Conservation (phyloP, 2,329 filamentous ascomycete species). For the Alternaria sp. region DNA sequence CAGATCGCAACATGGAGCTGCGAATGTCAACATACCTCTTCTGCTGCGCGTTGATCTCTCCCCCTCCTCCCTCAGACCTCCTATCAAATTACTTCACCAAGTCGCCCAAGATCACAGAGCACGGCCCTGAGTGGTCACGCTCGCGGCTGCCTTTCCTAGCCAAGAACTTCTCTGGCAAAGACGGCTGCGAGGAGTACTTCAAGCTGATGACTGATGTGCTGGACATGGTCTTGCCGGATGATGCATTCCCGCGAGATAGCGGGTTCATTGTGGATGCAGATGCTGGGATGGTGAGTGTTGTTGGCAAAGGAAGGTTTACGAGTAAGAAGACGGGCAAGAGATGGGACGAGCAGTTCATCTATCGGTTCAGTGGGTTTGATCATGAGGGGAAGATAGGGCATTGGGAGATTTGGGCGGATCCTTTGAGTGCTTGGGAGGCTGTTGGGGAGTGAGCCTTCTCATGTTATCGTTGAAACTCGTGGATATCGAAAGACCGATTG, state of each 20-base stretch:
- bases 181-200: slow-evolving; percentile 51
- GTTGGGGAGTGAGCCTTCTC: slow-evolving; percentile 29
- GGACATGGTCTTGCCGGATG: slow-evolving; percentile 37
- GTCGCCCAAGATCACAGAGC: slow-evolving; percentile 49
- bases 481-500: background rate
- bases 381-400: slow-evolving; percentile 48
- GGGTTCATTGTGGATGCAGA: slow-evolving; percentile 48
- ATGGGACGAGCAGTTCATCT: slow-evolving; percentile 52
- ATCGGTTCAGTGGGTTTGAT: slow-evolving; percentile 51
- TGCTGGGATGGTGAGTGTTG: slow-evolving; percentile 46
- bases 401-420: slow-evolving; percentile 56
- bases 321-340: slow-evolving; percentile 49
- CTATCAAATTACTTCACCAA: slow-evolving; percentile 35
- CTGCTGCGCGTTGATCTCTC: slow-evolving; percentile 37
- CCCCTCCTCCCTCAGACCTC: slow-evolving; percentile 31
- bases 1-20: slow-evolving; percentile 23
- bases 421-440: slow-evolving; percentile 52
- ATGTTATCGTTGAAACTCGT: background rate
- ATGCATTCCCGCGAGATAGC: slow-evolving; percentile 43
- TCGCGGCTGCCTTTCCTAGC: slow-evolving; percentile 49
- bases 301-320: slow-evolving; percentile 42
- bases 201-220: slow-evolving; percentile 40
- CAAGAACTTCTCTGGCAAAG: slow-evolving; percentile 42
- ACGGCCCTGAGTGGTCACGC: slow-evolving; percentile 49
- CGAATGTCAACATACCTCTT: slow-evolving; percentile 35